Conservation (phyloP, 2,329 filamentous ascomycete species). For the Diplocarpon mali region DNA sequence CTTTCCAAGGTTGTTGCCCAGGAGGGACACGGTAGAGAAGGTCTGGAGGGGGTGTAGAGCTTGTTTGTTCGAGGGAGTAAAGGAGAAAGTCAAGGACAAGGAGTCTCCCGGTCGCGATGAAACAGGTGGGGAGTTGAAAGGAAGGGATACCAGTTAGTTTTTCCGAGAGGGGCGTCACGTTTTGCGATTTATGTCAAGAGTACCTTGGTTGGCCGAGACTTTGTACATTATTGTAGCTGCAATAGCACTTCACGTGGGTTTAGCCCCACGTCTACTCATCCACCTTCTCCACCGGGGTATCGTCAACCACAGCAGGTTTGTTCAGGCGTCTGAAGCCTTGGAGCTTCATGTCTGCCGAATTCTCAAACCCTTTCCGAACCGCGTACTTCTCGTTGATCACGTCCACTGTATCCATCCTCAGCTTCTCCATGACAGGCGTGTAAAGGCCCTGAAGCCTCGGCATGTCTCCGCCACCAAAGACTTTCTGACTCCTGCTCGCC, state of each 20-base stretch:
- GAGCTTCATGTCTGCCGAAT: conserved; percentile 35
- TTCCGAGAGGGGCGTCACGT: not conserved
- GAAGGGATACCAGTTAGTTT: conserved; percentile 1
- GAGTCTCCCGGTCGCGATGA: not conserved
- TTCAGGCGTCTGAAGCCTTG: conserved; percentile 21
- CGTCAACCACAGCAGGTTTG: conserved; percentile 3
- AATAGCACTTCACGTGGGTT: too few relatives aligned
- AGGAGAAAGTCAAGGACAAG: conserved; percentile 14
- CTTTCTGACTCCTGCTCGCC: conserved; percentile 24
- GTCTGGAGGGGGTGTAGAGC: conserved; percentile 81
- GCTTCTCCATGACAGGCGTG: conserved; percentile 41
- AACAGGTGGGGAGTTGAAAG: not conserved
- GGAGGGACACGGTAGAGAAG: conserved; percentile 63
- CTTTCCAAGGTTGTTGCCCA: conserved; percentile 72
- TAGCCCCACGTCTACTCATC: conserved; percentile 21
- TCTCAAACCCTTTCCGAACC: conserved; percentile 45
- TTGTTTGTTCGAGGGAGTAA: conserved; percentile 65
- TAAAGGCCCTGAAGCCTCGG: conserved; percentile 43
- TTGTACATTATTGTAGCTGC: not conserved
- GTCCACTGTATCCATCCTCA: conserved; percentile 37
- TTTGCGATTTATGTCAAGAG: not conserved
- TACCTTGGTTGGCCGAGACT: too few relatives aligned
- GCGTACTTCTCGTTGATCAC: conserved; percentile 52
- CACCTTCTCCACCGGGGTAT: conserved; percentile 18
- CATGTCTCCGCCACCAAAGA: conserved; percentile 46